Evolutionary conservation across 306 rosid species (phyloP), one percentile per base, ranked within the genome.

Genomic region (Cajanus cajan): DNA sequence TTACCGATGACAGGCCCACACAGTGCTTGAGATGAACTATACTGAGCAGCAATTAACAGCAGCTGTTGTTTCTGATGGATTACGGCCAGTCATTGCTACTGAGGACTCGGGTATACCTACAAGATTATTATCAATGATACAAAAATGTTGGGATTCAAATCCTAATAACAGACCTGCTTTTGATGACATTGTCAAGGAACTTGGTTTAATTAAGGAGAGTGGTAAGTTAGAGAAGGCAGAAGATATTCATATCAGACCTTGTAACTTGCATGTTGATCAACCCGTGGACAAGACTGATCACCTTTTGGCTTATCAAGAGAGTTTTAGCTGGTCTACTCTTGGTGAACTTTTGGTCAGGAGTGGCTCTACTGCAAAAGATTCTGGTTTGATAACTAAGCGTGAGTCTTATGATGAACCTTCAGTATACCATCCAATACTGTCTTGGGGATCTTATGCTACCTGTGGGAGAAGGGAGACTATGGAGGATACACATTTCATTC

Each of bases 1-100:
- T 55, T 83, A 28, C 69, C 75, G 21, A 70, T 82, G 84, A 75
- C 89, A 94, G 99, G 99, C 98, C 50, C 99, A 95, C 86, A 95
- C 99, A 6, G 94, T 93, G 41, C 87, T 95, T 77, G 98, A 93
- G 86, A 95, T 95, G 99, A 95, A 87, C 88, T 95, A 95, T 74
- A 91, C 96, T 1, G 97, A 90, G 82, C 99, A 95, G 87, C 92
- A 92, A 81, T 91, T 95, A 68, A 92, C 94, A 45, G 92, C 89
- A 65, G 97, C 99, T 75, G 91, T 92, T 72, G 98, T 90, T 77
- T 92, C 97, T 25, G 88, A 87, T 79, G 90, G 88, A 61, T 85
- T 95, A 84, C 86, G 96, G 44, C 98, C 99, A 2, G 89, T 82
- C 74, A 89, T 91, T 79, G 94, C 96, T 73, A 77, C 85, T 73